These are phyloP conservation scores for Aspergillus saccharolyticus DNA, from an alignment of 495 filamentous ascomycete species.

Conservation along the genomic window DNA sequence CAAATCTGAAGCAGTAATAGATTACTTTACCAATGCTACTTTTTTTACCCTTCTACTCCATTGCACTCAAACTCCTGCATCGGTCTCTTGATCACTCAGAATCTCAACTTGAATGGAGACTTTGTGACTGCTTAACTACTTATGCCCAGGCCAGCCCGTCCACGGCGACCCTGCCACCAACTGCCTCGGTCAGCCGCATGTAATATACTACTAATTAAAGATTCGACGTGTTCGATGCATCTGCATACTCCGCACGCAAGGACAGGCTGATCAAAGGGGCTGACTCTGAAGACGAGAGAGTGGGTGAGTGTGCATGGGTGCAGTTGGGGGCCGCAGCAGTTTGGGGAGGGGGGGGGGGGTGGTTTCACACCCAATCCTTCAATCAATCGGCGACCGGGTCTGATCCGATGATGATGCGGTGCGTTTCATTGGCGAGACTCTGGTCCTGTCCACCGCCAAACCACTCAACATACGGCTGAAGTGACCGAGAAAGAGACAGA, in stretches of 20 bases:
- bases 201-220: neutral
- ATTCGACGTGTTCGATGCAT: neutral
- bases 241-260: neutral
- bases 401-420: neutral
- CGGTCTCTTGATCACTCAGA: neutral
- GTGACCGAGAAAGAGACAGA: no score
- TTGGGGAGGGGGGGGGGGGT: no score
- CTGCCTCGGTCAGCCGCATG: neutral
- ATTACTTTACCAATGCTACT: constrained; percentile 18
- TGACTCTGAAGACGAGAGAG: neutral
- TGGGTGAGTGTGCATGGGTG: neutral
- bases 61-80: no score
- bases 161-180: neutral
- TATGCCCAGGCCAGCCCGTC: neutral
- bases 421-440: neutral
- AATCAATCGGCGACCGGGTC: constrained; percentile 3
- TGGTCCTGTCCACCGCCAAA: neutral
- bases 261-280: neutral
- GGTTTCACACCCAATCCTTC: constrained; percentile 1
- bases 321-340: neutral
- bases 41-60: neutral
- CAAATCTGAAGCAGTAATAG: constrained; percentile 27
- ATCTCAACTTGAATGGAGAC: neutral
- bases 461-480: no score
- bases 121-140: neutral